Percentiles rank a stretch among this genome's conserved stretches.
These are phyloP conservation scores for Alternaria panax DNA, from an alignment of 2,329 filamentous ascomycete genomes.

Conservation along the genomic window DNA sequence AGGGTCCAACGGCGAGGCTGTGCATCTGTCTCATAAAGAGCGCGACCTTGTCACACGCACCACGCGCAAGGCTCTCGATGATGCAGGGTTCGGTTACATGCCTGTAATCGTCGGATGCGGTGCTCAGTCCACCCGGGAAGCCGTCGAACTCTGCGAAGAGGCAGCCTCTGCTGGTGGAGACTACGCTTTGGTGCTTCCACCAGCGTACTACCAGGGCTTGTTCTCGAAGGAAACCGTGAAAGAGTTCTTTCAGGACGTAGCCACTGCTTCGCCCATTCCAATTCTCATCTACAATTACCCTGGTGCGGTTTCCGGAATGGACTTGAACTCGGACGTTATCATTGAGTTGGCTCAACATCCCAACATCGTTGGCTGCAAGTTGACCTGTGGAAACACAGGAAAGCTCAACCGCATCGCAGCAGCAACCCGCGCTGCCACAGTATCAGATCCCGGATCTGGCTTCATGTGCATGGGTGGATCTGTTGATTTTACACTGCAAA, in stretches of 20 bases:
- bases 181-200: constrained; percentile 77
- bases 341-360: constrained; percentile 66
- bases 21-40: constrained; percentile 76
- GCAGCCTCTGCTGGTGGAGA: constrained; percentile 74
- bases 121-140: constrained; percentile 75
- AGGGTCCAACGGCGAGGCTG: constrained; percentile 83
- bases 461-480: constrained; percentile 77
- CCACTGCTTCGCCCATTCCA: constrained; percentile 68
- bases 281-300: constrained; percentile 76
- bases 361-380: constrained; percentile 73
- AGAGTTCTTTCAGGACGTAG: constrained; percentile 71
- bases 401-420: constrained; percentile 69
- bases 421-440: constrained; percentile 54
- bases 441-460: constrained; percentile 52
- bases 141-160: constrained; percentile 72
- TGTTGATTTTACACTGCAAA: constrained; percentile 77
- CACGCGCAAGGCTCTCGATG: constrained; percentile 73
- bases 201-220: constrained; percentile 75
- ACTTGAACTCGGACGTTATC: constrained; percentile 69
- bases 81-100: constrained; percentile 68
- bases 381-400: constrained; percentile 74
- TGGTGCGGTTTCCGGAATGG: constrained; percentile 68
- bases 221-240: constrained; percentile 67
- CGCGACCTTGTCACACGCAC: constrained; percentile 72
- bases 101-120: constrained; percentile 80